Base-by-base conservation (phyloP, 202 grass and related monocot species). In the Sporobolus alterniflorus region DNA sequence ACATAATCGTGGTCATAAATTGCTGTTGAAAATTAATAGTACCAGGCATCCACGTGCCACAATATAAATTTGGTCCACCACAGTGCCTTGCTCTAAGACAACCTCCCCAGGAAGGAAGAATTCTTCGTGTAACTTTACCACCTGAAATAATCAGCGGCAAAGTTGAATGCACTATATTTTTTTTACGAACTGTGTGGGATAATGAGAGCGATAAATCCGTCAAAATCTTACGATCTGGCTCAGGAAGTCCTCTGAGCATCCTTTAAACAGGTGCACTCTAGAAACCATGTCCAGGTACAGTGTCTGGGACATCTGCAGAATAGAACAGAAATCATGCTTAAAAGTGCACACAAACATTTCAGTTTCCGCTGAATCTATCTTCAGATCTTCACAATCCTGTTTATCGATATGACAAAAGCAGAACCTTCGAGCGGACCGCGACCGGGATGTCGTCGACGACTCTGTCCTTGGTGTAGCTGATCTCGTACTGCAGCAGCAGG, bases 211-310 rank as follows among this genome's bases (percentile, higher is more conserved):
- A 62, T 50, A 18, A 25, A 25, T 68, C 22, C 50, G 60, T 44
- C 4, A 65, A 70, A 40, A 74, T 86, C 95, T 84, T 90, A 98
- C 92, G 77, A 98, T 94, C 76, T 98, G 90, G 84, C 88, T 88
- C 25, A 98, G 82, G 89, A 98, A 98, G 76, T 98, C 92, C 21
- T 95, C 87, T 56, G 96, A 95, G 73, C 96, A 95, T 56, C 92
- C 90, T 85, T 75, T 79, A 69, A 95, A 98, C 46, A 95, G 65
- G 46, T 79, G 84, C 60, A 90, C 92, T 67, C 86, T 91, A 26
- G 86, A 88, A 68, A 98, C 72, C 57, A 90, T 84, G 32, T 84
- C 96, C 44, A 95, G 68, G 72, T 95, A 95, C 72, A 95, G 73
- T 48, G 88, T 85, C 69, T 90, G 79, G 39, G 79, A 93, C 76